A percentile compares a stretch with the other conserved stretches of the same genome.
Conservation (phyloP, 1,284 basidiomycete genomes). For the Ganoderma sinense region DNA sequence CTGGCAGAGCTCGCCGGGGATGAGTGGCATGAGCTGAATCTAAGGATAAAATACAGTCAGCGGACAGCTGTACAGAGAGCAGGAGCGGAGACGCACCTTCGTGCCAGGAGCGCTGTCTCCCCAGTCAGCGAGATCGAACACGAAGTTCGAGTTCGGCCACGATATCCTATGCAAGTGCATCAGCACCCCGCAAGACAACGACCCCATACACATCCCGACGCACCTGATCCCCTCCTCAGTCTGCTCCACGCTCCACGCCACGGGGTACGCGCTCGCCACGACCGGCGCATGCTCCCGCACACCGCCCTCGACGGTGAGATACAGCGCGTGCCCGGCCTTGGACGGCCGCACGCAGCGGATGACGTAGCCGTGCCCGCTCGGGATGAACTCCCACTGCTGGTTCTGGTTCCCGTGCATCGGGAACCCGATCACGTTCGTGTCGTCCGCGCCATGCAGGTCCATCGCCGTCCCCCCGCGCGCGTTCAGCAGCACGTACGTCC, state of each 20-base stretch:
- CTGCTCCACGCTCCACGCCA: slow-evolving; percentile 36
- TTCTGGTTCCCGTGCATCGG: slow-evolving; percentile 51
- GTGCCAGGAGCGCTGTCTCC: slow-evolving; percentile 33
- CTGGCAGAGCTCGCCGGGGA: slow-evolving; percentile 31
- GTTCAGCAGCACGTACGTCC: slow-evolving; percentile 54
- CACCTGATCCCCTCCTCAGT: slow-evolving; percentile 33
- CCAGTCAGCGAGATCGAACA: slow-evolving; percentile 34
- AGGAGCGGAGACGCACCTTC: slow-evolving; percentile 23
- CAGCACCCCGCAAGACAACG: neutral
- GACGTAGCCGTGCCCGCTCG: slow-evolving; percentile 47
- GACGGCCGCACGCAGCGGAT: slow-evolving; percentile 47
- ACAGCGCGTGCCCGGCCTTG: slow-evolving; percentile 40
- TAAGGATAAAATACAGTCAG: slow-evolving; percentile 1
- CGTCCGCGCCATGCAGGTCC: slow-evolving; percentile 62
- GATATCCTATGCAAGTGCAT: slow-evolving; percentile 27
- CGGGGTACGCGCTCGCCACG: slow-evolving; percentile 42
- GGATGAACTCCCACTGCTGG: slow-evolving; percentile 62
- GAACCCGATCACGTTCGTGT: slow-evolving; percentile 57
- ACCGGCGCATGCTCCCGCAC: slow-evolving; percentile 42
- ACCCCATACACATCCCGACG: neutral
- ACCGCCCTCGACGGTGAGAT: slow-evolving; percentile 50
- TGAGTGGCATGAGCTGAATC: slow-evolving; percentile 32
- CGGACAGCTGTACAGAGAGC: too few species aligned
- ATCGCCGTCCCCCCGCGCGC: slow-evolving; percentile 55
- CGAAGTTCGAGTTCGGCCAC: slow-evolving; percentile 36